Evolutionary conservation across 2,329 filamentous ascomycete genomes (phyloP), one percentile per base, ranked within the genome.

Genomic region (Calonectria ilicicola): DNA sequence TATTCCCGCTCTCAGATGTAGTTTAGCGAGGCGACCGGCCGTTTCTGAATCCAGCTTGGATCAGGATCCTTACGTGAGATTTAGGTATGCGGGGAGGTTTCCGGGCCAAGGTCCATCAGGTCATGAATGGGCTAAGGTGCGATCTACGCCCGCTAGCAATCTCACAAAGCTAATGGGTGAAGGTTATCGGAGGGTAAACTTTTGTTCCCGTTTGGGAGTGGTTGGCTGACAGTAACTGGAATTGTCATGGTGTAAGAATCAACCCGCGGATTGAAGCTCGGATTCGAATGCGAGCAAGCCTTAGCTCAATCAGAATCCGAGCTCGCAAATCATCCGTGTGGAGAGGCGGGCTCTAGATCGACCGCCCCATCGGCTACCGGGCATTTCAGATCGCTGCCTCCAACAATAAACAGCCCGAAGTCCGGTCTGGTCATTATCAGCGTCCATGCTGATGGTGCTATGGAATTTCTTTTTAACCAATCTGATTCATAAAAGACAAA

Each of bases 351-450:
- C 7, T 19, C 53, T 23, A 26, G 53, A 47, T 49, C 44, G 29
- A 44, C 40, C 51, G 40, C 26, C 65, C 38, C 53, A 27, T 60
- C 32, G 64, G 64, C 35, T 44, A 10, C 23, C 49, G 44, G 42
- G 42, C 32, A 26, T 47, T 56, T 56, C 51, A 60, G 44, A 40
- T 7, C n/a, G 23, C 49, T 27, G 29, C 19, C 27, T 15, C 56
- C 56, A 27, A 44, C 26, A 29, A 65, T 38, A 67, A 60, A 71
- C 35, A 27, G 44, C 40, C 69, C 69, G 69, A 71, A 71, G 32
- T 56, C 65, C 65, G 65, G 38, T 64, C 64, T 42, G 17, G n/a
- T 58, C 27, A 46, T n/a, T 26, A 26, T 26, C n/a, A 35, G 29
- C 26, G 49, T 32, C 44, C 23, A 58, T 62, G 60, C 67, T 70